Base-by-base conservation (phyloP, 2,329 filamentous ascomycete genomes). In the Aspergillus ustus region DNA sequence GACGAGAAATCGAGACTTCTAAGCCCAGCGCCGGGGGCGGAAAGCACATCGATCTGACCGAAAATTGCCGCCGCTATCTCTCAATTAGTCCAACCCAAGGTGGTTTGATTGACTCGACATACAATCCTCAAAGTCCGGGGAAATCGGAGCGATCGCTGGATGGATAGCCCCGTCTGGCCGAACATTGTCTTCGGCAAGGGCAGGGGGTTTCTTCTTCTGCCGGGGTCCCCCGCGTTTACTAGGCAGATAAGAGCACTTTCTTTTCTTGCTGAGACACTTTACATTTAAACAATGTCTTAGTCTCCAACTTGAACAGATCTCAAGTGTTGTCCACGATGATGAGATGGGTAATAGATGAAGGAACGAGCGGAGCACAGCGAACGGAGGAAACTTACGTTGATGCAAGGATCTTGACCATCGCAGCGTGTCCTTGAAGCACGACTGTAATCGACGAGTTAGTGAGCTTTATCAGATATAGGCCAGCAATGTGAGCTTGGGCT, bases 141-240 rank as follows among this genome's bases (percentile, higher is more conserved):
- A 51, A 11, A 62, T 62, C 11, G 70, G 66, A 11, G 72, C 59
- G n/a, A 70, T 58, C 9, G 59, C 58, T n/a, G 66, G 58, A 51
- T 70, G 70, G 46, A 67, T 63, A 43, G 63, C 43, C 52, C 64
- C 67, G 55, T 70, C 61, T 19, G 69, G 69, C 7, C 50, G 66
- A 11, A 62, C 56, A 25, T 65, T 63, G 13, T 52, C 64, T 52
- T 73, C 68, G 1, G 71, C 61, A 6, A 70, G 65, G 11, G 59
- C 52, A 1, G 72, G 69, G 22, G 63, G 29, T 60, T 70, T 73
- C 67, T 75, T 79, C 70, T 78, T 79, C 63, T 77, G 79, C 31
- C 77, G 72, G 20, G 77, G 78, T n/a, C 78, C 78, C 56, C 78
- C 78, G 57, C 78, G 71, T 69, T 78, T 79, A 72, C 78, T 80